phyloP scores from a whole-genome alignment of 2,329 filamentous ascomycete species.

The Sporothrix luriei region DNA sequence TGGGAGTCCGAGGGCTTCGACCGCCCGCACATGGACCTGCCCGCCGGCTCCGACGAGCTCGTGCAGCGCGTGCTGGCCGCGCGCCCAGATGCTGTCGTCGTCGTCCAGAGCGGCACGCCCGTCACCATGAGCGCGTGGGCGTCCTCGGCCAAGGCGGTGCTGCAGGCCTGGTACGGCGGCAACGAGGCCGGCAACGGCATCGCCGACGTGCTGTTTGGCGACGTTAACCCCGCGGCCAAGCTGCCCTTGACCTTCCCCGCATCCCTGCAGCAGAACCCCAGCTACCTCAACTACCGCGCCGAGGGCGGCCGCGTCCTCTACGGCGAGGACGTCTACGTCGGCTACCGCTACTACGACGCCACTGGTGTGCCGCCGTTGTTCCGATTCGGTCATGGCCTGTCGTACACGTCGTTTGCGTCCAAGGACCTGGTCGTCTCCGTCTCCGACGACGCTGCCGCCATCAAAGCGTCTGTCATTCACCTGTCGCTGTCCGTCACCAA shows the following conservation, averaged over 20 bases:
- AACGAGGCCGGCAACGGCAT: constrained; percentile 68
- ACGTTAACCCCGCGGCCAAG: constrained; percentile 66
- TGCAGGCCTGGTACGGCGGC: constrained; percentile 66
- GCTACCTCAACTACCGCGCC: constrained; percentile 72
- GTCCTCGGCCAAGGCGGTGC: constrained; percentile 51
- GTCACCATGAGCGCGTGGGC: constrained; percentile 55
- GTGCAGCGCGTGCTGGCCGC: constrained; percentile 56
- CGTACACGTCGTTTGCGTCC: constrained; percentile 79
- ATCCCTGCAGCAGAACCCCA: constrained; percentile 69
- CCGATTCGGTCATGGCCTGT: constrained; percentile 77
- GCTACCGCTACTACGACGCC: constrained; percentile 79
- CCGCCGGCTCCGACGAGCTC: constrained; percentile 33
- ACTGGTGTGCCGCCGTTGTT: constrained; percentile 67
- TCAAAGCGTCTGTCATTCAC: constrained; percentile 45
- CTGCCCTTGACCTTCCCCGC: constrained; percentile 73
- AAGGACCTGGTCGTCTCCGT: too few species aligned
- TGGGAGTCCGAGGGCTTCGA: constrained; percentile 39
- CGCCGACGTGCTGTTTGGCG: constrained; percentile 63
- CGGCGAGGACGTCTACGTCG: constrained; percentile 78
- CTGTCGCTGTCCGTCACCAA: constrained; percentile 52
- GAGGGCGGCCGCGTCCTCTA: constrained; percentile 74
- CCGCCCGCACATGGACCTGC: constrained; percentile 35
- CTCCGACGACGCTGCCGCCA: too few species aligned
- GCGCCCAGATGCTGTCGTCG: constrained; percentile 59
- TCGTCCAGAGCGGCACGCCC: constrained; percentile 63